Conservation (phyloP, 129 eudicot genomes). For the sunflower (Helianthus annuus) region DNA sequence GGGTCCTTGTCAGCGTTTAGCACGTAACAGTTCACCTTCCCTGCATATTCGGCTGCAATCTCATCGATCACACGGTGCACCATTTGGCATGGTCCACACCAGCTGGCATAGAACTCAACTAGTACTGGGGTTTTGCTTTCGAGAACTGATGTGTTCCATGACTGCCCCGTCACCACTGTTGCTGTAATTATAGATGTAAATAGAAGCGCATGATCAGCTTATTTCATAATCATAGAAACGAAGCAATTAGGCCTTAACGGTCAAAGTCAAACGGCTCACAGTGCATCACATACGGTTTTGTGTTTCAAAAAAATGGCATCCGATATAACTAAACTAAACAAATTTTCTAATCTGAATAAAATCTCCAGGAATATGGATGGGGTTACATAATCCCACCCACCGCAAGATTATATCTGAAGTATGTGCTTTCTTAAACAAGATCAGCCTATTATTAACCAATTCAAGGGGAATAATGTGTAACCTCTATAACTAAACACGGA, state of each 20-base stretch:
- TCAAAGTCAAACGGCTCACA: too few relatives aligned
- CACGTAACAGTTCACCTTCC: conserved; percentile 64
- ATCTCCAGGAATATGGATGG: neutral
- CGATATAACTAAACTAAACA: neutral
- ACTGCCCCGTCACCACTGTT: conserved; percentile 54
- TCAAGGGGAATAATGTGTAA: too few relatives aligned
- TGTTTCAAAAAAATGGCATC: too few relatives aligned
- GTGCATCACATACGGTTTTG: too few relatives aligned
- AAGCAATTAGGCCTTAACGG: too few relatives aligned
- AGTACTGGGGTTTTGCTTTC: conserved; percentile 75
- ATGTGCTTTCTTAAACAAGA: too few relatives aligned
- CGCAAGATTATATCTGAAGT: neutral
- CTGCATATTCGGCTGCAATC: conserved; percentile 76
- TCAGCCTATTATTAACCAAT: too few relatives aligned
- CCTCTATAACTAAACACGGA: too few relatives aligned
- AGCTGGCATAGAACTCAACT: conserved; percentile 91
- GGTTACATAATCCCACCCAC: neutral
- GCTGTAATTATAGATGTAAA: conserved; percentile 42
- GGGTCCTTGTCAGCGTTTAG: conserved; percentile 71
- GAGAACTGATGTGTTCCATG: conserved; percentile 74
- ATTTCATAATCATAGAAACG: too few relatives aligned
- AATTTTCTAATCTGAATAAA: neutral
- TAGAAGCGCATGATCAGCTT: too few relatives aligned
- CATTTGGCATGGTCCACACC: conserved; percentile 99
- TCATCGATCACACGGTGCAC: conserved; percentile 94